Percentiles rank a stretch among this genome's conserved stretches.
Conservation (phyloP, 2,329 filamentous ascomycete species). For the Dactylellina haptotyla region DNA sequence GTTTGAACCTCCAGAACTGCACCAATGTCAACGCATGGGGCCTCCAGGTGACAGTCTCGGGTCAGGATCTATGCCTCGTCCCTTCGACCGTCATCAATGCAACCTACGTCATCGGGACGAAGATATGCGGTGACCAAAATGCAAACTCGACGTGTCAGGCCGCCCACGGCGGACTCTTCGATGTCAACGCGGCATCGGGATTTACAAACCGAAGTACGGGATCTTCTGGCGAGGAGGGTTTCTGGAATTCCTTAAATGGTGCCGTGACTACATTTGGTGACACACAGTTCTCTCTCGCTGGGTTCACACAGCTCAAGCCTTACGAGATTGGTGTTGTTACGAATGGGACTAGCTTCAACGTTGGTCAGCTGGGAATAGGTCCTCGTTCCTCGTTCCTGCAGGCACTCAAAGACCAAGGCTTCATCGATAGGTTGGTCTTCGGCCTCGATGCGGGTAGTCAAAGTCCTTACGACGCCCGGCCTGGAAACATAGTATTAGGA, state of each 20-base stretch:
- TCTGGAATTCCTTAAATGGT: conserved; percentile 45
- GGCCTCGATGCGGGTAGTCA: conserved; percentile 51
- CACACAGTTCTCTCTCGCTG: conserved; percentile 40
- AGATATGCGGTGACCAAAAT: conserved; percentile 44
- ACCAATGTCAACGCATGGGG: conserved; percentile 52
- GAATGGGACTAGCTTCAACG: conserved; percentile 44
- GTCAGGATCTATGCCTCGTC: conserved; percentile 40
- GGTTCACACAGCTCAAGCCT: conserved; percentile 35
- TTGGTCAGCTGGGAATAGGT: conserved; percentile 42
- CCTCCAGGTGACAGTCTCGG: conserved; percentile 33
- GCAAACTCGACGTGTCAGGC: conserved; percentile 42
- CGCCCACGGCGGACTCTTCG: conserved; percentile 38
- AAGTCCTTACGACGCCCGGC: conserved; percentile 41
- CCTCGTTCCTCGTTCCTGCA: conserved; percentile 35
- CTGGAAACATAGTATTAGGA: conserved; percentile 39
- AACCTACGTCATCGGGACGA: conserved; percentile 36
- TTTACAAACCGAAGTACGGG: conserved; percentile 16
- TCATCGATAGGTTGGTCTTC: conserved; percentile 36
- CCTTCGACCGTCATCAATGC: conserved; percentile 49
- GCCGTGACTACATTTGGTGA: conserved; percentile 38
- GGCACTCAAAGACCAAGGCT: conserved; percentile 37
- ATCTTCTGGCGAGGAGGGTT: conserved; percentile 23
- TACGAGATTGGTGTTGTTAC: conserved; percentile 47
- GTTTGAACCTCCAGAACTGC: conserved; percentile 47
- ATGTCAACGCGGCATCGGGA: conserved; percentile 1